Evolutionary conservation across 1,284 basidiomycete genomes (phyloP), one percentile per base, ranked within the genome.

Genomic region (Cutaneotrichosporon sp.): DNA sequence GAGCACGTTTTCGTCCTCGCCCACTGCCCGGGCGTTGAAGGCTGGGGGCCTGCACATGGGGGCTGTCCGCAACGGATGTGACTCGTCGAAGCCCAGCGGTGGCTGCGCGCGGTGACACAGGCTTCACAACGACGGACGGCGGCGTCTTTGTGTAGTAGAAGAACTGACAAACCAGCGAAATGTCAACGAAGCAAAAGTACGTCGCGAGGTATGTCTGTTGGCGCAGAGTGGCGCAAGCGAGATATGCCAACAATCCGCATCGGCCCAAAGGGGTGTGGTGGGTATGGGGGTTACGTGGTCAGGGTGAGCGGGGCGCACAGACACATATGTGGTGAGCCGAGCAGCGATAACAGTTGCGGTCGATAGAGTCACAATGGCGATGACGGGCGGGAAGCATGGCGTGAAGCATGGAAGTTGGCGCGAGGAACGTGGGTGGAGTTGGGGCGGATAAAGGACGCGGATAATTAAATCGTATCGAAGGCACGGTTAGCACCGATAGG

Each of bases 111-210:
- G 53, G 53, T 10, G 53, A 54, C 10, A 41, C 42, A 8, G 26
- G 25, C 39, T 29, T 43, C 25, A 29, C 19, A 12, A 14, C 20
- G 4, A 16, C 5, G 22, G 9, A 5, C 10, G 20, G 33, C n/a
- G 37, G 33, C n/a, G 41, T 29, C n/a, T 41, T 43, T 26, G 46
- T 53, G 67, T 92, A 94, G 75, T 92, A 86, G 63, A 84, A 78
- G 75, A 83, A 94, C 70, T 96, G 90, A 10, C 66, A 71, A 49
- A 91, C 77, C 24, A 94, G 79, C 34, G 80, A 78, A 45, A 82
- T 74, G 71, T 94, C 91, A 46, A 94, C 81, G 49, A 81, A 76
- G 63, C 87, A 87, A 67, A 94, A 96, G 72, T 94, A 94, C 0
- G 80, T 79, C 3, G 91, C 90, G 43, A 96, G 86, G 67, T 84